Evolutionary conservation across 331 rosid species (phyloP).

Genomic region (Cucumis variabilis): DNA sequence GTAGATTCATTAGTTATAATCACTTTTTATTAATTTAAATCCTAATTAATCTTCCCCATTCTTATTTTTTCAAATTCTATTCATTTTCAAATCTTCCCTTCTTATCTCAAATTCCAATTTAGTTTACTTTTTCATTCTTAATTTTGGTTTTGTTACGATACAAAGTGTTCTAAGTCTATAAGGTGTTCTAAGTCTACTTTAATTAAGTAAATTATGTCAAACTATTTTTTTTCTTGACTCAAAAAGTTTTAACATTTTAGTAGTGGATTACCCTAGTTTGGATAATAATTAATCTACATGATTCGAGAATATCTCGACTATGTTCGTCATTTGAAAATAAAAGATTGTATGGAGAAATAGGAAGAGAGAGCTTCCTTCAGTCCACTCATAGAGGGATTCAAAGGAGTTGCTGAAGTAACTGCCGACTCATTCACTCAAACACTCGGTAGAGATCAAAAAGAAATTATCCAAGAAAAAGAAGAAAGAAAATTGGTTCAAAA

Average conservation of each 20-base stretch:
- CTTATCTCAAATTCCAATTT: neutral
- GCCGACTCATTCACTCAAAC: conserved; percentile 75
- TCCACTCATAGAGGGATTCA: conserved; percentile 69
- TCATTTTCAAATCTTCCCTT: neutral
- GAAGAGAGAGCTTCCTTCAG: conserved; percentile 87
- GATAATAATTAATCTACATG: neutral
- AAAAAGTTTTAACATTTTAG: neutral
- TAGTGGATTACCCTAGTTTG: neutral
- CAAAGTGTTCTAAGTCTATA: neutral
- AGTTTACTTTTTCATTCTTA: neutral
- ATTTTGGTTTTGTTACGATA: neutral
- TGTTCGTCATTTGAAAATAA: neutral
- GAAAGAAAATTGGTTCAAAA: neutral
- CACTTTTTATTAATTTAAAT: neutral
- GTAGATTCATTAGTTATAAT: neutral
- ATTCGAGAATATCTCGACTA: neutral
- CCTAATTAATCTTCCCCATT: neutral
- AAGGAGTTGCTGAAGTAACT: conserved; percentile 68
- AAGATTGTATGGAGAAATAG: conserved; percentile 26
- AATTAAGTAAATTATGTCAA: no score
- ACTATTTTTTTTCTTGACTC: neutral
- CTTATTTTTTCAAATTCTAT: neutral
- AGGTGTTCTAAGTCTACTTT: neutral
- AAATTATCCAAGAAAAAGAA: neutral
- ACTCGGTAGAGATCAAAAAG: conserved; percentile 41